Percentiles rank a stretch among this genome's conserved stretches.
These are phyloP conservation scores for Hapsidospora chrysogenum DNA, from an alignment of 495 filamentous ascomycete species.

Conservation along the genomic window DNA sequence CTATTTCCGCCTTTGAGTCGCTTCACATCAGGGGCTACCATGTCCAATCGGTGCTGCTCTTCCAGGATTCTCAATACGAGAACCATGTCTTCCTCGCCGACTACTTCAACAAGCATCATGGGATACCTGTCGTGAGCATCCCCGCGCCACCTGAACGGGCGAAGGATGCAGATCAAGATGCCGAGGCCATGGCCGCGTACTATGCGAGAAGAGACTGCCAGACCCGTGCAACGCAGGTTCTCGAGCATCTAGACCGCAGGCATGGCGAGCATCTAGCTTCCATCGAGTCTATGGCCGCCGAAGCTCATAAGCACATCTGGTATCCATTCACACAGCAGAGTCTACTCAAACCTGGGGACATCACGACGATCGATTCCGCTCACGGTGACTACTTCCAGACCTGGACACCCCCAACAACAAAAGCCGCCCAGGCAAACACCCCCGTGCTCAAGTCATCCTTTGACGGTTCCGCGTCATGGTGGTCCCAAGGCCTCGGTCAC, in stretches of 20 bases:
- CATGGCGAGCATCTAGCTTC: constrained; percentile 35
- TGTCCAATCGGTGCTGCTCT: constrained; percentile 45
- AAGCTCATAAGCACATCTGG: constrained; percentile 49
- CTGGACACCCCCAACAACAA: constrained; percentile 8
- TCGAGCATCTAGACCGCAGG: constrained; percentile 27
- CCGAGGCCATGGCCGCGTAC: constrained; percentile 36
- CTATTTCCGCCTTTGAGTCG: constrained; percentile 62
- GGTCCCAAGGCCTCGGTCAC: constrained; percentile 72
- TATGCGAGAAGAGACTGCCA: constrained; percentile 32
- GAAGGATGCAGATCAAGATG: constrained; percentile 21
- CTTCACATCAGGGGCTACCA: constrained; percentile 59
- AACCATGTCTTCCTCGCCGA: constrained; percentile 46
- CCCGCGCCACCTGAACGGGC: constrained; percentile 31
- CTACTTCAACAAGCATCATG: constrained; percentile 39
- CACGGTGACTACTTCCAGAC: constrained; percentile 60
- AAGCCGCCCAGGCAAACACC: neutral
- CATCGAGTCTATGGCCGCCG: constrained; percentile 38
- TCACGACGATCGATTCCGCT: constrained; percentile 58
- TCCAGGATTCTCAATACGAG: constrained; percentile 41
- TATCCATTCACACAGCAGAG: constrained; percentile 70
- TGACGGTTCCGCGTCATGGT: constrained; percentile 71
- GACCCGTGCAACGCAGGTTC: constrained; percentile 9
- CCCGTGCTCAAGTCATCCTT: constrained; percentile 42
- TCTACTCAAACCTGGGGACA: constrained; percentile 36
- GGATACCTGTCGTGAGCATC: constrained; percentile 35